Base-by-base conservation (phyloP, 2,329 filamentous ascomycete genomes). In the Botryosphaeria dothidea region DNA sequence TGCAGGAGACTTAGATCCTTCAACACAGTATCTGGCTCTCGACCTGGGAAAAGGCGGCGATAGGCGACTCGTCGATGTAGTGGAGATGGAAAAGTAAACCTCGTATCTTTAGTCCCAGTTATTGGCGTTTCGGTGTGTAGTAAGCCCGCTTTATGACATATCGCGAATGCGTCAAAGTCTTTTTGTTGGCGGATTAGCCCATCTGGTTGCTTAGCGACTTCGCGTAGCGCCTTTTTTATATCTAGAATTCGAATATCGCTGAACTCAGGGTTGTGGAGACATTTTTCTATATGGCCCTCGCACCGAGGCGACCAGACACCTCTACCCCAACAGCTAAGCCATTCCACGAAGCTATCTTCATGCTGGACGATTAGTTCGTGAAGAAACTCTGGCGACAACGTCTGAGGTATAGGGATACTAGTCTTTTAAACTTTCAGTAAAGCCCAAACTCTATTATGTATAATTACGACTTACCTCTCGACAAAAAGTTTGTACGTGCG, bases 41-140 rank as follows among this genome's bases (percentile, higher is more conserved):
- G 51, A 34, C 65, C 52, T 34, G 66, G 45, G 36, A 64, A 62
- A 25, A 67, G 62, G 29, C 65, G 66, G 46, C 61, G 65, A 66
- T 66, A 65, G 29, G 66, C 66, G 49, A 67, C 52, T n/a, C 65
- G 34, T 48, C 66, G 65, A 64, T 67, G 66, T 31, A 67, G 23
- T 34, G 66, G 66, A 57, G 66, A 67, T 36, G 66, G 60, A 67
- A 67, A 67, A 34, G 56, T 62, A 52, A 65, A 67, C 19, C 6
- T 65, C 11, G 36, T 66, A 9, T 52, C 66, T 51, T 36, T 21
- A 17, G 19, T 65, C 19, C 31, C 54, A 6, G 5, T 15, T 34
- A 62, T 11, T 36, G 48, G 64, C 65, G 57, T n/a, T 62, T 67
- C 66, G 21, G 65, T 66, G 52, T 41, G 38, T 17, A 41, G 38